Percentiles rank a stretch among this genome's conserved stretches.
Conservation (phyloP, 2,329 filamentous ascomycete genomes). For the Cercospora zeina region DNA sequence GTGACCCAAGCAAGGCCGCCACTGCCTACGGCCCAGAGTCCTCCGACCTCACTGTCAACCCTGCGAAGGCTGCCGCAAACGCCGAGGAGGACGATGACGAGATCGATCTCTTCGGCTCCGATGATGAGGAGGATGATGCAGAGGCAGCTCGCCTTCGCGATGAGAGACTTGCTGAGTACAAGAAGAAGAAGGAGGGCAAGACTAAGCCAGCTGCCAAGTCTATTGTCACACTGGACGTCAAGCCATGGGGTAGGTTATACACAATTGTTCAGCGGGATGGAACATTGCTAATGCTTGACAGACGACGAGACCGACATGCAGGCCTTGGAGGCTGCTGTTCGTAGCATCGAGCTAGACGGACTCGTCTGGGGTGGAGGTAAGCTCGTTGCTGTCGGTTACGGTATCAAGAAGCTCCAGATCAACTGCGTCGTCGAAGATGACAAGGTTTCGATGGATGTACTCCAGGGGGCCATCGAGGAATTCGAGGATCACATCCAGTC, state of each 20-base stretch:
- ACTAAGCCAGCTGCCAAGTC: conserved; percentile 92
- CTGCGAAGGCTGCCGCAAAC: conserved; percentile 74
- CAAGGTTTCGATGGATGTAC: conserved; percentile 83
- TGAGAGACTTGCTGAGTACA: conserved; percentile 89
- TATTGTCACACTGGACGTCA: conserved; percentile 90
- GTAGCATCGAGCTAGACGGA: conserved; percentile 84
- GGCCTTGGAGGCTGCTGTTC: conserved; percentile 76
- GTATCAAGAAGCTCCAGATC: conserved; percentile 99
- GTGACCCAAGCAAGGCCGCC: conserved; percentile 85
- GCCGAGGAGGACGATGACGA: conserved; percentile 67
- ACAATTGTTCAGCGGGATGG: background rate
- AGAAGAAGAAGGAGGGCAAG: conserved; percentile 95
- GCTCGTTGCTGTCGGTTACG: conserved; percentile 87
- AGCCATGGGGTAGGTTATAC: conserved; percentile 86
- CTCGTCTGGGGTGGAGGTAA: conserved; percentile 94
- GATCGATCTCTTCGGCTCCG: conserved; percentile 88
- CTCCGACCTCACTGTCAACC: conserved; percentile 75
- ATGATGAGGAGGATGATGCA: conserved; percentile 90
- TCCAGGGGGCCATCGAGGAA: conserved; percentile 81
- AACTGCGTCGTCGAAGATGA: conserved; percentile 97
- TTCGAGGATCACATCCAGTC: conserved; percentile 97
- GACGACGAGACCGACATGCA: conserved; percentile 83
- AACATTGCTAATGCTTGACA: conserved; percentile 25
- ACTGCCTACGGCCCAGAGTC: conserved; percentile 88
- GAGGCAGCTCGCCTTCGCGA: conserved; percentile 82